These are phyloP conservation scores for Camelina hispida DNA, from an alignment of 345 rosid species.

Conservation along the genomic window DNA sequence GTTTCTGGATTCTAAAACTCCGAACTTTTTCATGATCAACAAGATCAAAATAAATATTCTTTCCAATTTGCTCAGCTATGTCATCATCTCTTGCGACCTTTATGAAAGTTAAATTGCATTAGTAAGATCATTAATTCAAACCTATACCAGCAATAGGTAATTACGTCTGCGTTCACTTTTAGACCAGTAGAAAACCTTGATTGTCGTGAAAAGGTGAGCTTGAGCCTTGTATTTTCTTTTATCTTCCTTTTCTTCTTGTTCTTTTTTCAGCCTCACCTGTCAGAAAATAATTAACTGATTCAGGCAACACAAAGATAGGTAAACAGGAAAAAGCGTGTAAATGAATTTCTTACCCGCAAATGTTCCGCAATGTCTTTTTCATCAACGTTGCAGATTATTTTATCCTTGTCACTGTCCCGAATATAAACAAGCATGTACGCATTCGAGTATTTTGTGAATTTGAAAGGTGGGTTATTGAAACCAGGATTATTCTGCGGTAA, in stretches of 20 bases:
- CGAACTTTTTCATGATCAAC: conserved; percentile 97
- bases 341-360: conserved; percentile 66
- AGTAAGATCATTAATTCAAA: conserved; percentile 29
- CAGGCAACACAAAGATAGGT: conserved; percentile 21
- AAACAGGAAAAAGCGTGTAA: background rate
- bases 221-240: conserved; percentile 89
- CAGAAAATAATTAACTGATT: conserved; percentile 35
- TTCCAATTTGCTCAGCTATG: conserved; percentile 85
- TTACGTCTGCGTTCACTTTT: background rate
- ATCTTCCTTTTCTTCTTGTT: conserved; percentile 90
- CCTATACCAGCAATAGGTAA: conserved; percentile 7
- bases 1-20: conserved; percentile 92
- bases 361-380: conserved; percentile 99
- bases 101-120: conserved; percentile 37
- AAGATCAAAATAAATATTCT: conserved; percentile 91
- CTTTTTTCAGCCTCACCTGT: conserved; percentile 93
- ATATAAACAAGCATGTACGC: conserved; percentile 99
- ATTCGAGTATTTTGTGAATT: conserved; percentile 95
- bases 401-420: conserved; percentile 93
- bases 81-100: conserved; percentile 83
- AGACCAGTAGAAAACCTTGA: conserved; percentile 61
- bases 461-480: conserved; percentile 87
- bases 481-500: conserved; percentile 94
- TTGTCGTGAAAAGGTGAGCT: conserved; percentile 93
- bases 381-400: conserved; percentile 92